phyloP scores from a whole-genome alignment of 192 early-diverging fungal species.

The Backusella westeae region DNA sequence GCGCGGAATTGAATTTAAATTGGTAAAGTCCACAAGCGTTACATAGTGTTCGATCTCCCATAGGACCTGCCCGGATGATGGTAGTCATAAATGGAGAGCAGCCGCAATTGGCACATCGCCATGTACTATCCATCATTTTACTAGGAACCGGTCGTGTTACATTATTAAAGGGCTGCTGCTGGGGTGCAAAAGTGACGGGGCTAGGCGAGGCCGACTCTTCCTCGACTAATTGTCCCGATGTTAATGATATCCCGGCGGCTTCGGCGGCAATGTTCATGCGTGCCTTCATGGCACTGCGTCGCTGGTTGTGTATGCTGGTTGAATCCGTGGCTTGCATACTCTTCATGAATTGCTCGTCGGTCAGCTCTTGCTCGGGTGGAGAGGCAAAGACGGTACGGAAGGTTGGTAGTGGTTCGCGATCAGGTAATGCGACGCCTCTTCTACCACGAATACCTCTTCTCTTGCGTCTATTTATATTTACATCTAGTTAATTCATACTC shows the following conservation, averaged over 20 bases:
- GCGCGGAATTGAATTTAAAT: conserved; percentile 6
- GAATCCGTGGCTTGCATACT: not conserved
- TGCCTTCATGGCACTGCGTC: conserved; percentile 29
- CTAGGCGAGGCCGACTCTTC: not conserved
- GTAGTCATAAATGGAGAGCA: conserved; percentile 6
- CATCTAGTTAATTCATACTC: conserved; percentile 12
- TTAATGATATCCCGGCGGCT: conserved; percentile 13
- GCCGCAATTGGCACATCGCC: not conserved
- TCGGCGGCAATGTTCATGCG: conserved; percentile 36
- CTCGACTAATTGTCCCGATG: not conserved
- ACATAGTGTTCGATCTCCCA: conserved; percentile 1
- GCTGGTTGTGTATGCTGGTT: conserved; percentile 11
- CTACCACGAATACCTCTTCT: conserved; percentile 82
- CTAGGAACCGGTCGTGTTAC: not conserved
- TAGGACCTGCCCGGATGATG: conserved; percentile 1
- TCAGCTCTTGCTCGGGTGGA: conserved; percentile 40
- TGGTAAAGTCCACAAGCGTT: conserved; percentile 10
- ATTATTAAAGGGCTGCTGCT: not conserved
- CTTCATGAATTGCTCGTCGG: conserved; percentile 37
- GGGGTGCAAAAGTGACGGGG: not conserved
- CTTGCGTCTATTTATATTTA: conserved; percentile 57
- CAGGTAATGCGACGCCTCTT: conserved; percentile 59
- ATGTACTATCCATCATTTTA: not conserved
- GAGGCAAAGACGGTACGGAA: conserved; percentile 50
- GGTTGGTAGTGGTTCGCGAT: conserved; percentile 68